Percentiles rank a stretch among this genome's conserved stretches.
These are phyloP conservation scores for Sphaceloma murrayae DNA, from an alignment of 2,329 filamentous ascomycete genomes.

Conservation along the genomic window DNA sequence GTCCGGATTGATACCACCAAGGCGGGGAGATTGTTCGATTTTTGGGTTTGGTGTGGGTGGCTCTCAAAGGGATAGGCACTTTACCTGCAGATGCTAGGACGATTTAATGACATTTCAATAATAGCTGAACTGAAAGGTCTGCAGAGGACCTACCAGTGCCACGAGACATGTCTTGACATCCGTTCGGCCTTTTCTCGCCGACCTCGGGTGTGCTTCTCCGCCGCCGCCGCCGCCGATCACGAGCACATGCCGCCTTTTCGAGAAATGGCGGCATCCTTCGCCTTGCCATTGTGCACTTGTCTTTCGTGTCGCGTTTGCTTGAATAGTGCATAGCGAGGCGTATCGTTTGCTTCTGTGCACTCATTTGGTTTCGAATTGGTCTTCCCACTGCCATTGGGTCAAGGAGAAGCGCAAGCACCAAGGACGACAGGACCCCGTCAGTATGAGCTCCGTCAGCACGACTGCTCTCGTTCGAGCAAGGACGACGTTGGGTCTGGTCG, in stretches of 20 bases:
- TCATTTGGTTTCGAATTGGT: too few species aligned
- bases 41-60: slow-evolving; percentile 89
- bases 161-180: too few species aligned
- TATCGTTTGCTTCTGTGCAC: too few species aligned
- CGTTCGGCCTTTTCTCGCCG: background rate
- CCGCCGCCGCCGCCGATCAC: too few species aligned
- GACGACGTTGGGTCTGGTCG: too few species aligned
- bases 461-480: background rate
- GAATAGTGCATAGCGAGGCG: background rate
- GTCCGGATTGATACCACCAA: slow-evolving; percentile 77
- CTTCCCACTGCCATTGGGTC: too few species aligned
- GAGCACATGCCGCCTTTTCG: background rate
- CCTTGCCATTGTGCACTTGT: background rate
- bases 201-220: background rate
- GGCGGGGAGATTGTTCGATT: slow-evolving; percentile 80
- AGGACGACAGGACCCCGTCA: too few species aligned
- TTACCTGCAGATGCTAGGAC: too few species aligned
- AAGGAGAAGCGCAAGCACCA: too few species aligned
- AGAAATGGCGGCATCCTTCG: background rate
- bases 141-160: too few species aligned
- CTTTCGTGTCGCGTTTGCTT: background rate
- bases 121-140: too few species aligned
- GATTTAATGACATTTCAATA: too few species aligned
- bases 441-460: background rate
- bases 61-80: slow-evolving; percentile 69